Evolutionary conservation across 345 rosid species (phyloP), one percentile per base, ranked within the genome.

Genomic region (Moricandia moricandioides): DNA sequence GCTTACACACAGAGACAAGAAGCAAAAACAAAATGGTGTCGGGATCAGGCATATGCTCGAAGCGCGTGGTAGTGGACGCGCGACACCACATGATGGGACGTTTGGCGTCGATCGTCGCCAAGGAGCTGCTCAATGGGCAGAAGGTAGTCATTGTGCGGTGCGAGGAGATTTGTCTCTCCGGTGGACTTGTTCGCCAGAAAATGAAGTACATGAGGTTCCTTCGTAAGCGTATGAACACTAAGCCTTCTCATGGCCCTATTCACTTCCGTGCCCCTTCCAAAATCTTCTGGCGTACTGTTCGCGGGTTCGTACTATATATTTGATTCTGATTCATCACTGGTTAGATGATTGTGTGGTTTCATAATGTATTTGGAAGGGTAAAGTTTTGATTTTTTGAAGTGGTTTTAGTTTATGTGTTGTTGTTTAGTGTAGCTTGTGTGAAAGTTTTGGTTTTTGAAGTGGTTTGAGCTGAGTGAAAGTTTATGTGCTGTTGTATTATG

Each of bases 191-290:
- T 17, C 76, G 96, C 13, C 91, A 89, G 84, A 92, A 92, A 79
- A 88, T 89, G 96, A 92, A 92, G 86, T 90, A 86, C 83, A 56
- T 88, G 87, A 69, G 97, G 26, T 92, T 89, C 70, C 89, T 92
- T 12, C 84, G 96, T 47, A 87, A 92, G 83, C 88, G 89, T 35
- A 92, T 88, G 96, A 89, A 89, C 86, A 91, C 97, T 9, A 91
- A 91, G 71, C 96, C 97, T 1, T 91, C 96, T 0, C 93, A 88
- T 7, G 97, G 97, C 2, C 93, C 96, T 57, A 88, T 91, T 79
- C 96, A 88, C 80, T 89, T 91, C 84, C 85, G 97, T 34, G 69
- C 76, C 34, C 69, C 96, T 11, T 80, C 96, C 18, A 91, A 91
- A 83, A 91, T 89, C 84, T 76, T 91, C 74, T 88, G 90, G 96